Percentiles rank a stretch among this genome's conserved stretches.
Conservation (phyloP, 2,329 filamentous ascomycete genomes). For the Monosporascus ibericus region DNA sequence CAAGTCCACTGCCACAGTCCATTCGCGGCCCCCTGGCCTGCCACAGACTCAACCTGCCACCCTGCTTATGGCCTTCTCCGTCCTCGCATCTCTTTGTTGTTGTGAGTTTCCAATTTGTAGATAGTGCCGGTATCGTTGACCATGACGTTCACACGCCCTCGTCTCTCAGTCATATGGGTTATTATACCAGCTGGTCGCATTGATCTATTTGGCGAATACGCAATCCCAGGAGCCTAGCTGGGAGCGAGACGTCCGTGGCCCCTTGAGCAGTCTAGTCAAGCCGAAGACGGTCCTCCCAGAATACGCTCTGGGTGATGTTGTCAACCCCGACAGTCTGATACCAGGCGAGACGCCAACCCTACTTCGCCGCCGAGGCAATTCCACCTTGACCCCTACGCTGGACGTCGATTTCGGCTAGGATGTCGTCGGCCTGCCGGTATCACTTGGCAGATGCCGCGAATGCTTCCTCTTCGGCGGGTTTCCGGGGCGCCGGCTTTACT, state of each 20-base stretch:
- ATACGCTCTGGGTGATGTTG: conserved; percentile 31
- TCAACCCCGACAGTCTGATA: conserved; percentile 30
- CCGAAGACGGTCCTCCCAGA: conserved; percentile 26
- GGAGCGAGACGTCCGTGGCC: conserved; percentile 34
- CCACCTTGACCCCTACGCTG: conserved; percentile 27
- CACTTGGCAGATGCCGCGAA: conserved; percentile 31
- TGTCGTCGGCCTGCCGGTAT: conserved; percentile 36
- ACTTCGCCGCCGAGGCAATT: conserved; percentile 18
- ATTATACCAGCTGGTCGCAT: conserved; percentile 1
- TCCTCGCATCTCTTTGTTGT: background rate
- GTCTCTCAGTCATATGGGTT: conserved; percentile 2
- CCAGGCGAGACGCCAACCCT: conserved; percentile 23
- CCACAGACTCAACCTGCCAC: no score
- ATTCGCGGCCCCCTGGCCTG: no score
- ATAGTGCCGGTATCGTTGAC: background rate
- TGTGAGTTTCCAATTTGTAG: background rate
- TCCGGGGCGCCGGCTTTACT: conserved; percentile 39
- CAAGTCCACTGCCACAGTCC: no score
- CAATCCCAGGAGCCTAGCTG: conserved; percentile 22
- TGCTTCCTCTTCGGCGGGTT: conserved; percentile 13
- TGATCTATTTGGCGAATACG: background rate
- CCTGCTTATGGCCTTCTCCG: background rate
- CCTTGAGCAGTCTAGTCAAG: conserved; percentile 23
- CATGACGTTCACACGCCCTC: background rate
- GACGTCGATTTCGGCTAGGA: conserved; percentile 47